Conservation (phyloP, 768 basidiomycete genomes). For the Pholiota molesta region DNA sequence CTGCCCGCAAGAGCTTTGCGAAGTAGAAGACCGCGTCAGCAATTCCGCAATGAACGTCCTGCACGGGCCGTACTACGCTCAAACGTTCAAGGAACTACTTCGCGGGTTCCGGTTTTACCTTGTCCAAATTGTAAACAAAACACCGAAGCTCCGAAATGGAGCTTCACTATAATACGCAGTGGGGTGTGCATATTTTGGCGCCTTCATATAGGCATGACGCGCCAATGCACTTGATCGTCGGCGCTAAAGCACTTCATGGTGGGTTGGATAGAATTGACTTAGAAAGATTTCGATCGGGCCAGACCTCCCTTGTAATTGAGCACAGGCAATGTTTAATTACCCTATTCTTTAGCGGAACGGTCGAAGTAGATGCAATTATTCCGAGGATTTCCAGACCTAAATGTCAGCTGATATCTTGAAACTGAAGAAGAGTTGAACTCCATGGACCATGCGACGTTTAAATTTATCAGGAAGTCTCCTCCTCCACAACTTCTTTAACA, state of each 20-base stretch:
- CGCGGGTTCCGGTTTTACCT: not conserved
- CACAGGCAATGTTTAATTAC: no score
- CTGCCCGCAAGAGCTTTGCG: not conserved
- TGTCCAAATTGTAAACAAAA: not conserved
- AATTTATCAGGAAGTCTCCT: not conserved
- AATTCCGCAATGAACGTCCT: not conserved
- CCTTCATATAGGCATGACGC: no score
- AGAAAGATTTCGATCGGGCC: no score
- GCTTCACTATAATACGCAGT: no score
- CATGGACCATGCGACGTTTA: not conserved
- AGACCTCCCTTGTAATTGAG: no score
- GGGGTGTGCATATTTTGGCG: no score
- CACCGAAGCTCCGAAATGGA: no score
- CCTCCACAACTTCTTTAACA: not conserved
- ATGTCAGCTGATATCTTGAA: not conserved
- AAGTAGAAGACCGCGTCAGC: not conserved
- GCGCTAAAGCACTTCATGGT: no score
- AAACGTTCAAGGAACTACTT: not conserved
- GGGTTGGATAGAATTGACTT: no score
- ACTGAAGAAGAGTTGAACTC: not conserved
- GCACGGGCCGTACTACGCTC: not conserved
- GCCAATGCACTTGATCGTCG: no score
- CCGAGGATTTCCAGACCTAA: not conserved
- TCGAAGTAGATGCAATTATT: not conserved
- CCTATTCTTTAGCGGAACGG: no score